A percentile compares a stretch with the other conserved stretches of the same genome.
Evolutionary conservation across 2,329 filamentous ascomycete genomes (phyloP).

Genomic region (Corynespora cassiicola): DNA sequence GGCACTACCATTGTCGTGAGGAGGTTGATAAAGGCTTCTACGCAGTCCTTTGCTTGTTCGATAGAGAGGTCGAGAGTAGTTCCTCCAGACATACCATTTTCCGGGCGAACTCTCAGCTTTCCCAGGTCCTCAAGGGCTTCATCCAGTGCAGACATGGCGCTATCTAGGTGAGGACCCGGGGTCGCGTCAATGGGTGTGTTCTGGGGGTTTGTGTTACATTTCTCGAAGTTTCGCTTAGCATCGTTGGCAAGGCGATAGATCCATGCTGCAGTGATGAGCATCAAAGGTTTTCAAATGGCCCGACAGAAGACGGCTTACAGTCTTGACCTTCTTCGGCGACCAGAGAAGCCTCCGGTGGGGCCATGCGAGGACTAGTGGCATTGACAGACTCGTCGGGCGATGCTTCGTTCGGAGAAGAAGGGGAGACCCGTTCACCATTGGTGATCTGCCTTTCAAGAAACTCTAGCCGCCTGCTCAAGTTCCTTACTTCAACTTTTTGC

Average conservation of each 20-base stretch:
- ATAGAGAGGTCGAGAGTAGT: slow-evolving; percentile 21
- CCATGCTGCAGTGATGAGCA: slow-evolving; percentile 23
- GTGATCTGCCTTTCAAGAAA: slow-evolving; percentile 31
- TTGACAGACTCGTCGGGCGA: slow-evolving; percentile 2
- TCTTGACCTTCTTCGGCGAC: slow-evolving; percentile 25
- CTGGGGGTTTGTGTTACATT: slow-evolving; percentile 14
- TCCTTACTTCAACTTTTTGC: slow-evolving; percentile 23
- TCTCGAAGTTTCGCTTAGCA: slow-evolving; percentile 29
- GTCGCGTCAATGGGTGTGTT: slow-evolving; percentile 25
- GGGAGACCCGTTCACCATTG: slow-evolving; percentile 5
- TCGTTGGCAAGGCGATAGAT: slow-evolving; percentile 36
- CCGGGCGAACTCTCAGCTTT: slow-evolving; percentile 27
- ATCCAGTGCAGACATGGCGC: slow-evolving; percentile 32
- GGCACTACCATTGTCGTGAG: slow-evolving; percentile 23
- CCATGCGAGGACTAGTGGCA: slow-evolving; percentile 6
- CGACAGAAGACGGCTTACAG: slow-evolving; percentile 16
- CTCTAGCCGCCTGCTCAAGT: slow-evolving; percentile 29
- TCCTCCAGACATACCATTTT: slow-evolving; percentile 7
- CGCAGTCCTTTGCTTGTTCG: slow-evolving; percentile 22
- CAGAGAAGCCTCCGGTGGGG: slow-evolving; percentile 19
- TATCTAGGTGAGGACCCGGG: slow-evolving; percentile 27
- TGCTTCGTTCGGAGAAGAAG: slow-evolving; percentile 3
- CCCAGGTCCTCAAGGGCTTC: slow-evolving; percentile 34
- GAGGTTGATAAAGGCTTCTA: slow-evolving; percentile 27
- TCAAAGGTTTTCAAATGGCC: slow-evolving; percentile 3